These are phyloP conservation scores for Sungouiella thailandica DNA, from an alignment of 805 yeast genomes.

Conservation along the genomic window DNA sequence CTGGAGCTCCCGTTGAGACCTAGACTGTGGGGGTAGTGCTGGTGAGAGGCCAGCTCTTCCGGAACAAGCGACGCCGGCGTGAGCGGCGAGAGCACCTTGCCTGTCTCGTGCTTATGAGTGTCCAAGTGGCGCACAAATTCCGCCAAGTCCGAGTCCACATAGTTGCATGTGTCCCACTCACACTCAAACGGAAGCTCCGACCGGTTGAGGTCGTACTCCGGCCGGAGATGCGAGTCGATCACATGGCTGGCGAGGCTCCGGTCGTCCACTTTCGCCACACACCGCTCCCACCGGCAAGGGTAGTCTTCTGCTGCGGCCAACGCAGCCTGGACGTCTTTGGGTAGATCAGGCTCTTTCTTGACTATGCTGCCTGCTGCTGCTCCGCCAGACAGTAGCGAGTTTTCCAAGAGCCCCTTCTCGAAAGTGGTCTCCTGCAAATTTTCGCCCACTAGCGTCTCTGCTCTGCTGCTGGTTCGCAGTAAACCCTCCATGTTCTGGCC, in stretches of 20 bases:
- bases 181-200: constrained; percentile 40
- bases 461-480: too few species aligned
- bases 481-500: too few species aligned
- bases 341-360: too few species aligned
- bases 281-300: constrained; percentile 67
- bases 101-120: constrained; percentile 23
- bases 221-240: constrained; percentile 47
- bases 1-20: too few species aligned
- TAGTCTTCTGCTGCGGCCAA: constrained; percentile 4
- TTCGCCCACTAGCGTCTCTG: too few species aligned
- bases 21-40: too few species aligned
- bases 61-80: too few species aligned
- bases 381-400: neutral
- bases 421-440: too few species aligned
- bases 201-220: constrained; percentile 32
- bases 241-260: constrained; percentile 29
- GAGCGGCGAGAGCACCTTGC: too few species aligned
- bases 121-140: constrained; percentile 52
- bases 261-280: constrained; percentile 39
- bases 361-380: too few species aligned
- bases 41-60: too few species aligned
- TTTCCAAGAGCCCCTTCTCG: too few species aligned
- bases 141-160: constrained; percentile 46
- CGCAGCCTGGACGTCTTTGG: constrained; percentile 1
- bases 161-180: constrained; percentile 75